These are phyloP conservation scores for Verticillium klebahnii DNA, from an alignment of 2,329 filamentous ascomycete genomes.

Conservation along the genomic window DNA sequence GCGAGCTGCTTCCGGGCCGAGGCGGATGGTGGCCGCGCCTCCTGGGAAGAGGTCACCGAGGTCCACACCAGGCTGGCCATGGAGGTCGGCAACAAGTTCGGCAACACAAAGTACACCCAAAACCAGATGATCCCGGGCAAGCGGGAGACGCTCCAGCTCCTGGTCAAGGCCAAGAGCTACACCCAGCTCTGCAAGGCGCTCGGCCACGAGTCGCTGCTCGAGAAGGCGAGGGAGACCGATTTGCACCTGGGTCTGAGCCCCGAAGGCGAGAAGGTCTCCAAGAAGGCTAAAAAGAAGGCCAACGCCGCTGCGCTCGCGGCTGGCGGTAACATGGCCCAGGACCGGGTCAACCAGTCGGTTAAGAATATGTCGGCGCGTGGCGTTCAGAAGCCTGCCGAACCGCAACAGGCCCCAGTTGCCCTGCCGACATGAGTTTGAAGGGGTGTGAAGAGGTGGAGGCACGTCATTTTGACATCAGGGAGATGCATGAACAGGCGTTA, in stretches of 20 bases:
- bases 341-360: slow-evolving; percentile 5
- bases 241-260: slow-evolving; percentile 54
- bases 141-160: slow-evolving; percentile 53
- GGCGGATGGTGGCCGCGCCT: slow-evolving; percentile 63
- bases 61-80: slow-evolving; percentile 71
- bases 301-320: slow-evolving; percentile 38
- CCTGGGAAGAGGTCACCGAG: slow-evolving; percentile 74
- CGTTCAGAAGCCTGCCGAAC: slow-evolving; percentile 5
- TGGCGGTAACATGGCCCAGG: slow-evolving; percentile 38
- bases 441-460: background rate
- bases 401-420: slow-evolving; percentile 18
- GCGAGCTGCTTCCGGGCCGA: slow-evolving; percentile 75
- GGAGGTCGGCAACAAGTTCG: slow-evolving; percentile 77
- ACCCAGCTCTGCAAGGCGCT: slow-evolving; percentile 61
- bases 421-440: slow-evolving; percentile 5
- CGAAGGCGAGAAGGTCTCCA: slow-evolving; percentile 29
- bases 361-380: slow-evolving; percentile 27
- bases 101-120: slow-evolving; percentile 91
- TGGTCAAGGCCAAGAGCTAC: slow-evolving; percentile 68
- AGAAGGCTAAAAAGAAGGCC: slow-evolving; percentile 25
- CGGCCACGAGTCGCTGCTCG: slow-evolving; percentile 57
- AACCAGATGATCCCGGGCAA: slow-evolving; percentile 84
- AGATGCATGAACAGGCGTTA: slow-evolving; percentile 11
- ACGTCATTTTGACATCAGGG: background rate
- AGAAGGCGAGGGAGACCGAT: slow-evolving; percentile 63